phyloP scores from a whole-genome alignment of 805 yeast species.

The Helenozyma rhizophorensis region DNA sequence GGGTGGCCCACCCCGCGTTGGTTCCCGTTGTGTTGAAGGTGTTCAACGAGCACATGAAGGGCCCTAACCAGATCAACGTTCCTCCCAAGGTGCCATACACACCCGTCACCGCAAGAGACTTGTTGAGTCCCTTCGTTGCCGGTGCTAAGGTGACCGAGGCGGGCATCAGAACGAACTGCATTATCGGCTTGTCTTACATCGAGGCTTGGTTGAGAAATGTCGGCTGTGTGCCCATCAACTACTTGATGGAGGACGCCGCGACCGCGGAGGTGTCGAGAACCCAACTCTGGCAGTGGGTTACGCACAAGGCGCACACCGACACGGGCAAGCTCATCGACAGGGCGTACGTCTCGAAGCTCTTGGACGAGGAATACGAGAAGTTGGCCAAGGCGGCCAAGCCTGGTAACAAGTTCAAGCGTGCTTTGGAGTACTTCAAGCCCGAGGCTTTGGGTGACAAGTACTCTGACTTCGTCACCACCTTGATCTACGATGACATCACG shows the following conservation, averaged over 20 bases:
- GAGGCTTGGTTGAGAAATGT: constrained; percentile 83
- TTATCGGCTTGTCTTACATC: constrained; percentile 74
- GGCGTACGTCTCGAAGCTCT: constrained; percentile 50
- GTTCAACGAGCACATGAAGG: constrained; percentile 73
- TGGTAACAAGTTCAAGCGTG: constrained; percentile 64
- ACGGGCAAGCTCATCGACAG: constrained; percentile 56
- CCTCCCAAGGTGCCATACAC: constrained; percentile 44
- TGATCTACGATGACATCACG: constrained; percentile 69
- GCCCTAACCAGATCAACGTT: constrained; percentile 70
- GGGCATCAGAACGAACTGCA: constrained; percentile 68
- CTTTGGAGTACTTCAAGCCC: constrained; percentile 66
- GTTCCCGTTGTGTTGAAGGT: constrained; percentile 69
- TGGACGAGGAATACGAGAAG: constrained; percentile 58
- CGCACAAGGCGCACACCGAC: constrained; percentile 61
- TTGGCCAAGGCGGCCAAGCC: constrained; percentile 45
- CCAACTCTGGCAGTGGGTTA: constrained; percentile 81
- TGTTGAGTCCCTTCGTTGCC: constrained; percentile 60
- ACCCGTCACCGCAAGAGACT: constrained; percentile 55
- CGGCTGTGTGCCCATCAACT: constrained; percentile 84
- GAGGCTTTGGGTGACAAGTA: constrained; percentile 70
- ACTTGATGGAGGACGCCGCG: constrained; percentile 87
- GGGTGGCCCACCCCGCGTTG: constrained; percentile 87
- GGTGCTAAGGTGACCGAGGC: constrained; percentile 61
- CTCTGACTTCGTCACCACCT: constrained; percentile 72
- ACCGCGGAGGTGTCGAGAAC: constrained; percentile 85